A percentile compares a stretch with the other conserved stretches of the same genome.
phyloP scores from a whole-genome alignment of 495 filamentous ascomycete genomes.

The Melanomma pulvis-pyrius region DNA sequence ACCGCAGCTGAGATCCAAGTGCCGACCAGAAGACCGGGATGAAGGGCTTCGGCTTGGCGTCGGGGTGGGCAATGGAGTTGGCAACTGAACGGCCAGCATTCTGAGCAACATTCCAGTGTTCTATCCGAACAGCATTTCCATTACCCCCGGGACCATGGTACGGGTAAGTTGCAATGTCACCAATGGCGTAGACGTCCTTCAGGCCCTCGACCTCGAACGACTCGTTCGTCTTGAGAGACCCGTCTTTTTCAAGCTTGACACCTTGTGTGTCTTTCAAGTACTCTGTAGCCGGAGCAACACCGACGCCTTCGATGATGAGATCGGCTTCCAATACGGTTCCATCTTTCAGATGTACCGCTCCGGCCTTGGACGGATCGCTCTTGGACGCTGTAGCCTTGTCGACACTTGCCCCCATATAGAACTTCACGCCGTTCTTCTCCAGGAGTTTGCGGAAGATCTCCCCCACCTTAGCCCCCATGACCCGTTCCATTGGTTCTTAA shows the following conservation, averaged over 20 bases:
- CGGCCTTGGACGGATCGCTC: conserved; percentile 68
- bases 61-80: conserved; percentile 67
- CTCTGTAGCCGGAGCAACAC: conserved; percentile 82
- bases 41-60: conserved; percentile 67
- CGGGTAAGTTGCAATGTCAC: conserved; percentile 94
- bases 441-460: conserved; percentile 74
- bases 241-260: conserved; percentile 73
- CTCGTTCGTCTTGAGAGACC: conserved; percentile 76
- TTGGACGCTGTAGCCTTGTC: conserved; percentile 75
- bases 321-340: conserved; percentile 84
- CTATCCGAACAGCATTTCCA: conserved; percentile 71
- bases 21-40: conserved; percentile 97
- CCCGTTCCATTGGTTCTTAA: conserved; percentile 76
- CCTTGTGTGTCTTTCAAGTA: conserved; percentile 75
- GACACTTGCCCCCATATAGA: conserved; percentile 77
- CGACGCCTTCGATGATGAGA: conserved; percentile 86
- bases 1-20: conserved; percentile 82
- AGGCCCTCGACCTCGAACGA: conserved; percentile 72
- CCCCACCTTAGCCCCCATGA: conserved; percentile 83
- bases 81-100: conserved; percentile 82
- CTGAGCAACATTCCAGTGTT: conserved; percentile 98
- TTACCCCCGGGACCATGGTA: conserved; percentile 87
- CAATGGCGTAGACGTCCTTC: conserved; percentile 86
- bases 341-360: conserved; percentile 81
- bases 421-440: conserved; percentile 84